Conservation (phyloP, 2,329 filamentous ascomycete genomes). For the Ploettnerulaceae sp. region DNA sequence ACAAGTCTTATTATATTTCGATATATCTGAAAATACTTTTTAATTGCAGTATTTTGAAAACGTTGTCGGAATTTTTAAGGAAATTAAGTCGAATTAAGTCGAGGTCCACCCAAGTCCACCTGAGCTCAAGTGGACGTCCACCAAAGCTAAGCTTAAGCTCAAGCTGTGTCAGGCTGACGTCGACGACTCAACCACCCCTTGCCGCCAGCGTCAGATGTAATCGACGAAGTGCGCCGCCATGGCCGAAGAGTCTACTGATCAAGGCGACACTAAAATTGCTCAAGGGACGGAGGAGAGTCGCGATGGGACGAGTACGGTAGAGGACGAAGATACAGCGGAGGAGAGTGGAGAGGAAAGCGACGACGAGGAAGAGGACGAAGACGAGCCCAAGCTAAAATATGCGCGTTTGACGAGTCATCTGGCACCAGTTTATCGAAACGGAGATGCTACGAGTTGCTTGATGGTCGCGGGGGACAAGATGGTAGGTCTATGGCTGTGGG, state of each 20-base stretch:
- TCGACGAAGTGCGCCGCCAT: constrained; percentile 29
- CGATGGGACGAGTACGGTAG: constrained; percentile 21
- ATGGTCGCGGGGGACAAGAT: constrained; percentile 93
- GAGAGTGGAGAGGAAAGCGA: constrained; percentile 48
- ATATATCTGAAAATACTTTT: too few relatives aligned
- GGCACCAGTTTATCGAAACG: constrained; percentile 80
- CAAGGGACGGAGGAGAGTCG: constrained; percentile 21
- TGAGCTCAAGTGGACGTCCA: not conserved
- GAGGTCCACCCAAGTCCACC: not conserved
- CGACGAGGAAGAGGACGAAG: constrained; percentile 75
- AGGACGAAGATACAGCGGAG: constrained; percentile 35
- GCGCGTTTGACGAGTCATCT: constrained; percentile 78
- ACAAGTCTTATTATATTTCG: too few relatives aligned
- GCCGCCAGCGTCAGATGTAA: constrained; percentile 32
- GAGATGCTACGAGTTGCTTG: constrained; percentile 89
- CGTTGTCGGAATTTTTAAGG: too few relatives aligned
- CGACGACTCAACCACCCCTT: constrained; percentile 17
- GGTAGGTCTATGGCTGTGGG: constrained; percentile 48
- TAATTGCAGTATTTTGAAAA: too few relatives aligned
- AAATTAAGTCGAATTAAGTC: too few relatives aligned
- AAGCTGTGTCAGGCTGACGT: constrained; percentile 22
- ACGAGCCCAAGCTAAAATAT: constrained; percentile 93
- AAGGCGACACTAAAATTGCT: constrained; percentile 25
- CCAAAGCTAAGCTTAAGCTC: constrained; percentile 22
- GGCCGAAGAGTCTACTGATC: constrained; percentile 31